Conservation (phyloP, 306 rosid species). For the Dalbergia cochinchinensis region DNA sequence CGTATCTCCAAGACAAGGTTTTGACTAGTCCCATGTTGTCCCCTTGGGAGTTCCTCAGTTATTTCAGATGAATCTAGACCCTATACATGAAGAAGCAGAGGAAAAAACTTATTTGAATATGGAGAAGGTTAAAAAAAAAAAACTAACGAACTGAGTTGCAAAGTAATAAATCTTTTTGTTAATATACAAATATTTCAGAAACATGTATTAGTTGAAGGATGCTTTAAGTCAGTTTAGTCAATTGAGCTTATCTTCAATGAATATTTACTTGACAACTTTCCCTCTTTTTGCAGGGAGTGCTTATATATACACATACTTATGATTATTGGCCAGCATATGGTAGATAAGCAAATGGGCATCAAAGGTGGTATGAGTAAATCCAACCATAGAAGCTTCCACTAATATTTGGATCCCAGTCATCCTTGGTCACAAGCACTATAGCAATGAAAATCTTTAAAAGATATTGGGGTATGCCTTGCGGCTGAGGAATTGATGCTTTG, state of each 20-base stretch:
- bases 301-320: not conserved
- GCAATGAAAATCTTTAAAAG: conserved; percentile 15
- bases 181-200: conserved; percentile 40
- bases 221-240: not conserved
- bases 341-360: conserved; percentile 11
- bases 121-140: conserved; percentile 2
- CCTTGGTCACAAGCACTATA: conserved; percentile 26
- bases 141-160: not conserved
- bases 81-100: conserved; percentile 48
- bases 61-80: conserved; percentile 62
- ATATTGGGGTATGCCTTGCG: conserved; percentile 4
- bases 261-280: not conserved
- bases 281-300: not conserved
- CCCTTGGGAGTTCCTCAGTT: conserved; percentile 60
- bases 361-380: conserved; percentile 35
- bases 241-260: conserved; percentile 6
- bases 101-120: not conserved
- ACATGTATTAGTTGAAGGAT: not conserved
- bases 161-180: conserved; percentile 20
- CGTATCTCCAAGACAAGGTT: conserved; percentile 58
- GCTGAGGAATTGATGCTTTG: conserved; percentile 11
- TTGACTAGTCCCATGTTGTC: conserved; percentile 52
- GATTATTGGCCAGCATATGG: conserved; percentile 1
- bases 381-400: conserved; percentile 21
- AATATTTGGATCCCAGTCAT: not conserved